A percentile compares a stretch with the other conserved stretches of the same genome.
Evolutionary conservation across 441 rosid species (phyloP).

Genomic region (Aquilaria agallochum): DNA sequence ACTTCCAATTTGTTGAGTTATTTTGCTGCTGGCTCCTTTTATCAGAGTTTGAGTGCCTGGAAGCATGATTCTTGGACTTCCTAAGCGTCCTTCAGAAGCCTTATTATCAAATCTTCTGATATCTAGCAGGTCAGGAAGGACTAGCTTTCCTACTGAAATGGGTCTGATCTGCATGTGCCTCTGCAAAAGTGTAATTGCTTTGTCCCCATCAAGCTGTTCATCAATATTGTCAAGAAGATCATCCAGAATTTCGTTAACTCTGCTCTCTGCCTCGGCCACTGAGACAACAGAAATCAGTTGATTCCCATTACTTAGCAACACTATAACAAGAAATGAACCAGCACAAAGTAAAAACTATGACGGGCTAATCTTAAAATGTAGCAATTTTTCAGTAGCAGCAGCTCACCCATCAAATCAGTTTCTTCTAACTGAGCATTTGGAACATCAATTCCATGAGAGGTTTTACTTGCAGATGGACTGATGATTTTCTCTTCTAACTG

Average conservation of each 20-base stretch:
- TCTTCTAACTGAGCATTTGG: slow-evolving; percentile 18
- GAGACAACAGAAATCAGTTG: slow-evolving; percentile 30
- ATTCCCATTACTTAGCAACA: background rate
- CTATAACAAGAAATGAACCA: slow-evolving; percentile 4
- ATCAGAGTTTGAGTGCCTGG: slow-evolving; percentile 50
- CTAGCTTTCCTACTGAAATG: slow-evolving; percentile 34
- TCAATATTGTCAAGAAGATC: slow-evolving; percentile 43
- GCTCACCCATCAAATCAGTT: slow-evolving; percentile 36
- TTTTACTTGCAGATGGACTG: too few relatives aligned
- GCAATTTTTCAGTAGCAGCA: slow-evolving; percentile 10
- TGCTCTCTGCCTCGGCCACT: slow-evolving; percentile 31
- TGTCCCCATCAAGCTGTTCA: slow-evolving; percentile 63
- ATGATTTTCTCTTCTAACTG: slow-evolving; percentile 21
- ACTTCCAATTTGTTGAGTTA: slow-evolving; percentile 11
- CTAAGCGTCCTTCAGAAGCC: slow-evolving; percentile 29
- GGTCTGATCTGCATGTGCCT: slow-evolving; percentile 62
- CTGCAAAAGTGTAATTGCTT: slow-evolving; percentile 42
- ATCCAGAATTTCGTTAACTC: slow-evolving; percentile 40
- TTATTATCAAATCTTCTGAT: slow-evolving; percentile 41
- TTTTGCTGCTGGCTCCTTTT: slow-evolving; percentile 27
- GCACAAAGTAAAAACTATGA: background rate
- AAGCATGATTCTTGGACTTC: slow-evolving; percentile 39
- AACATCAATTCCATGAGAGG: background rate
- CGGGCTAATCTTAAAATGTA: background rate
- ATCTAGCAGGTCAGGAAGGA: slow-evolving; percentile 57